phyloP scores from a whole-genome alignment of 306 rosid species.

The Vigna unguiculata region DNA sequence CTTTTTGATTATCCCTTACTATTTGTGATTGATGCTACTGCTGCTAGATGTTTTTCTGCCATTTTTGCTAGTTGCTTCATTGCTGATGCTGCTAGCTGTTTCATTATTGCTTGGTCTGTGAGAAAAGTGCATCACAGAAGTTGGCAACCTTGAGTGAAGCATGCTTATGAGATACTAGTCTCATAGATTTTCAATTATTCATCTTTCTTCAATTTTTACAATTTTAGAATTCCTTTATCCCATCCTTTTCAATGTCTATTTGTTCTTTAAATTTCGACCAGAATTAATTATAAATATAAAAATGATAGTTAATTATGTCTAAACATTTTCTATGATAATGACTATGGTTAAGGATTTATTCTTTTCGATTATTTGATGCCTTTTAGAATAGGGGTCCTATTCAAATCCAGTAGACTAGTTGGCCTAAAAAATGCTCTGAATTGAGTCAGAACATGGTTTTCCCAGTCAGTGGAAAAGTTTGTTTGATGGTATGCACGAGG shows the following conservation, averaged over 20 bases:
- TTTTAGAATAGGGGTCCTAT: not conserved
- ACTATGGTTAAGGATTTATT: not conserved
- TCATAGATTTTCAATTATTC: not conserved
- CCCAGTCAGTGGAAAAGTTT: not conserved
- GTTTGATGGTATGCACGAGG: not conserved
- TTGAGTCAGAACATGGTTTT: conserved; percentile 18
- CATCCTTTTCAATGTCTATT: not conserved
- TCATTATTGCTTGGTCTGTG: too few species aligned
- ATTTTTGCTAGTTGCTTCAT: too few species aligned
- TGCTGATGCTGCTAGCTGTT: too few species aligned
- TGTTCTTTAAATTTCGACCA: not conserved
- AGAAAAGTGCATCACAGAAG: too few species aligned
- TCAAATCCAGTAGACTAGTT: conserved; percentile 4
- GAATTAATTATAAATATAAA: conserved; percentile 22
- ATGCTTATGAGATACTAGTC: not conserved
- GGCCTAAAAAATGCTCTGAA: conserved; percentile 11
- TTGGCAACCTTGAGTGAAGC: not conserved
- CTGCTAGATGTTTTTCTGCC: too few species aligned
- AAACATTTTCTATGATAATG: conserved; percentile 9
- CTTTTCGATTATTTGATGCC: not conserved
- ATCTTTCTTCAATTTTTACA: not conserved
- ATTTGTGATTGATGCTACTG: too few species aligned
- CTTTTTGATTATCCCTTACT: too few species aligned
- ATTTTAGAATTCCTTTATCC: not conserved
- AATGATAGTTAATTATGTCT: not conserved